Percentiles rank a stretch among this genome's conserved stretches.
These are phyloP conservation scores for Lachnellula willkommii DNA, from an alignment of 2,329 filamentous ascomycete genomes.

Conservation along the genomic window DNA sequence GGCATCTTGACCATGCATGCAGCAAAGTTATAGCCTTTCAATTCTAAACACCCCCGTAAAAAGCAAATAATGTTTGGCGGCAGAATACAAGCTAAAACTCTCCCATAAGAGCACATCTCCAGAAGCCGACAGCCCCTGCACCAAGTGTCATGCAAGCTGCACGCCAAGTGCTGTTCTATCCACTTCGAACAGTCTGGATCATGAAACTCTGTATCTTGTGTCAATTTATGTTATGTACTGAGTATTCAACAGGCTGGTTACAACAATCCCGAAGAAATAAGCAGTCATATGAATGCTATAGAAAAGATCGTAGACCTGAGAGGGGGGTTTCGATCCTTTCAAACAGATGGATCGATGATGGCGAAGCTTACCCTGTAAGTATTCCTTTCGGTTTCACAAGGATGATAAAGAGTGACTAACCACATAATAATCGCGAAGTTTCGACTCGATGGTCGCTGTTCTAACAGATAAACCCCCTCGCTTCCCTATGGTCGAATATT, in stretches of 20 bases:
- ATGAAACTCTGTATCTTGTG: background rate
- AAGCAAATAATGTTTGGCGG: background rate
- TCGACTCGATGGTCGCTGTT: constrained; percentile 15
- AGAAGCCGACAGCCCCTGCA: background rate
- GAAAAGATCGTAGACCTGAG: constrained; percentile 11
- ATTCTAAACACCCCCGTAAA: background rate
- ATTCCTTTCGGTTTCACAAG: background rate
- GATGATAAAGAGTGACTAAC: background rate
- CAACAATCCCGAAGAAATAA: constrained; percentile 11
- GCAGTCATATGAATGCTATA: constrained; percentile 15
- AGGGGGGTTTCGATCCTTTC: constrained; percentile 10
- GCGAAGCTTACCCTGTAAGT: constrained; percentile 14
- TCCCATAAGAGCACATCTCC: background rate
- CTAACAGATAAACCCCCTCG: constrained; percentile 11
- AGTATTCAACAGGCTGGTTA: constrained; percentile 10
- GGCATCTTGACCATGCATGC: background rate
- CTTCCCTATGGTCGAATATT: constrained; percentile 11
- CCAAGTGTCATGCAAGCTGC: background rate
- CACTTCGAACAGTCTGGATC: background rate
- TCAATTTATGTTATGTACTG: background rate
- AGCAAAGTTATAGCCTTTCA: background rate
- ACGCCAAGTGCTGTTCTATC: background rate
- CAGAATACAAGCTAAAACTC: background rate
- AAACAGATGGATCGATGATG: constrained; percentile 6
- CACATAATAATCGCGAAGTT: constrained; percentile 1